Evolutionary conservation across 2,329 filamentous ascomycete genomes (phyloP).

Genomic region (Kalaharituber pfeilii): DNA sequence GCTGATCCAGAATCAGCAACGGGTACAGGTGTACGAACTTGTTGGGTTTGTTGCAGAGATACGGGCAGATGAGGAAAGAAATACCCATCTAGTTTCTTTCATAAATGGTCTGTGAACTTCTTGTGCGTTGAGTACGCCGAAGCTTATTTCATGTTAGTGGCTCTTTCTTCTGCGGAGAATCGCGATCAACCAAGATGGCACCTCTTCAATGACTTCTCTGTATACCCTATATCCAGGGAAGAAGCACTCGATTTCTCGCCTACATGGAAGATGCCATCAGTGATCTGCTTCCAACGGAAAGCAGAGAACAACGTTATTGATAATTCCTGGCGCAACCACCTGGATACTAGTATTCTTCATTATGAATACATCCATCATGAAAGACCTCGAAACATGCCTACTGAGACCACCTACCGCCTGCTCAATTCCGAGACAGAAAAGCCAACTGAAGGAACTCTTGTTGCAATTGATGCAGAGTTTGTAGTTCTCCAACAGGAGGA

Average conservation of each 20-base stretch:
- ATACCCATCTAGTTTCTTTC: constrained; percentile 77
- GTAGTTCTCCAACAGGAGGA: constrained; percentile 84
- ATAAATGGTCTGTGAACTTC: constrained; percentile 59
- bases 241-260: constrained; percentile 83
- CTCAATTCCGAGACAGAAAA: constrained; percentile 42
- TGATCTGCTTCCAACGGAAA: constrained; percentile 73
- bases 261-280: constrained; percentile 80
- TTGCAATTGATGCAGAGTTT: constrained; percentile 92
- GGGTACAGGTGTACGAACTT: constrained; percentile 76
- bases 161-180: constrained; percentile 44
- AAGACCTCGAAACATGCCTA: constrained; percentile 25
- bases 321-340: constrained; percentile 62
- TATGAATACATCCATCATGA: constrained; percentile 34
- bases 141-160: constrained; percentile 32
- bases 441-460: constrained; percentile 53
- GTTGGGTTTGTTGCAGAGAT: constrained; percentile 83
- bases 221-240: constrained; percentile 57
- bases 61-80: constrained; percentile 66
- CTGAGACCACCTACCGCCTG: constrained; percentile 41
- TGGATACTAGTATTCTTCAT: constrained; percentile 76
- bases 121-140: neutral
- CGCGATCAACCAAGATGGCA: constrained; percentile 64
- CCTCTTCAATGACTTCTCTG: constrained; percentile 92
- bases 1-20: constrained; percentile 48
- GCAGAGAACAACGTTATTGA: constrained; percentile 66